phyloP scores from a whole-genome alignment of 345 rosid species.

The Gossypium herbaceum region DNA sequence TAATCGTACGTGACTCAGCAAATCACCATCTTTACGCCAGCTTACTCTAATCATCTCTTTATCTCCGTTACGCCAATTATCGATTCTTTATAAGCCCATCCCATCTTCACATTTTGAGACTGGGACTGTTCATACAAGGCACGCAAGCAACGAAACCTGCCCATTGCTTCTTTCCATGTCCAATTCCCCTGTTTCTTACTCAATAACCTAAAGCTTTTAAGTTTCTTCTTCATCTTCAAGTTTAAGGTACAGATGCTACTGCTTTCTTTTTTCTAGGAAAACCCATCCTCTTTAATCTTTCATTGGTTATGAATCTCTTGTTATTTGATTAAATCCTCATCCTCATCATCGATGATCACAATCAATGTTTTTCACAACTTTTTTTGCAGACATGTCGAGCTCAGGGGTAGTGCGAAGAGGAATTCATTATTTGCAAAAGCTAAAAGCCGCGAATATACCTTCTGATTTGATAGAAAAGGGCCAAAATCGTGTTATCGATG shows the following conservation, averaged over 20 bases:
- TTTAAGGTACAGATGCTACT: background rate
- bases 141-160: background rate
- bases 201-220: background rate
- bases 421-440: slow-evolving; percentile 52
- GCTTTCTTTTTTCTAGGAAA: background rate
- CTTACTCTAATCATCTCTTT: background rate
- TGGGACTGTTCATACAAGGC: background rate
- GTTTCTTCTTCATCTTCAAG: background rate
- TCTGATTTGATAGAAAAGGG: slow-evolving; percentile 64
- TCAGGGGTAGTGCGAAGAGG: slow-evolving; percentile 41
- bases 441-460: slow-evolving; percentile 55
- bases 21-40: background rate
- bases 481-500: slow-evolving; percentile 87
- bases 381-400: slow-evolving; percentile 45
- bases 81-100: background rate
- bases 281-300: background rate
- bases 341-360: too few relatives aligned
- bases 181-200: background rate
- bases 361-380: background rate
- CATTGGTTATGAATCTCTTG: background rate
- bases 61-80: background rate
- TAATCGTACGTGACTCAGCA: background rate
- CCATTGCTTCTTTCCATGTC: background rate
- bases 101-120: background rate
- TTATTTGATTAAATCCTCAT: background rate